A percentile compares a stretch with the other conserved stretches of the same genome.
Evolutionary conservation across 257 asterid species (phyloP).

Genomic region (Sherardia arvensis): DNA sequence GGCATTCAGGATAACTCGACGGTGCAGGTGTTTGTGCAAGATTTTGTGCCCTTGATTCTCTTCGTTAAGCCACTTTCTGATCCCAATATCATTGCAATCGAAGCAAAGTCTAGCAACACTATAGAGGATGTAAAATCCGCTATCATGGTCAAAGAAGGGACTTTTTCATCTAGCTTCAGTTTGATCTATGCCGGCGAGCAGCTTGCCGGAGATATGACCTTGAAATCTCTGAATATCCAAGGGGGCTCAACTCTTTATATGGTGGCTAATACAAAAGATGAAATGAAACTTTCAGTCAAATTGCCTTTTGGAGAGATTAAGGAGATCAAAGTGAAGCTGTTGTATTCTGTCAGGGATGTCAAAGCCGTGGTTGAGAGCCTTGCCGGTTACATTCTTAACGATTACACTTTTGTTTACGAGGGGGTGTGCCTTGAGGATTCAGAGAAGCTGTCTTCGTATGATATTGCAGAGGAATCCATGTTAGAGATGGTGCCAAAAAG

Average conservation of each 20-base stretch:
- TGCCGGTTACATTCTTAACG: neutral
- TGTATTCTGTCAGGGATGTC: slow-evolving; percentile 11
- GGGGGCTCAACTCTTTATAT: slow-evolving; percentile 17
- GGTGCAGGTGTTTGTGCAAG: slow-evolving; percentile 3
- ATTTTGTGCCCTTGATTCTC: neutral
- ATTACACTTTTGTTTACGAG: slow-evolving; percentile 1
- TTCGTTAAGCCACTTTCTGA: slow-evolving; percentile 2
- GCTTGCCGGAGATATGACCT: slow-evolving; percentile 19
- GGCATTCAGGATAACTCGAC: slow-evolving; percentile 16
- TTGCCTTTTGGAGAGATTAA: slow-evolving; percentile 8
- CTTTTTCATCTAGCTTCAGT: neutral
- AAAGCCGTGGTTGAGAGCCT: slow-evolving; percentile 18
- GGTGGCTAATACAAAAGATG: slow-evolving; percentile 5
- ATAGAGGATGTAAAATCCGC: slow-evolving; percentile 12
- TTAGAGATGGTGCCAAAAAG: slow-evolving; percentile 3
- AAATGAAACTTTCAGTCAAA: slow-evolving; percentile 8
- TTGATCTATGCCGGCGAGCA: slow-evolving; percentile 12
- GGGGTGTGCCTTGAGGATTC: slow-evolving; percentile 7
- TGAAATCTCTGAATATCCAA: slow-evolving; percentile 6
- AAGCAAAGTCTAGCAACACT: slow-evolving; percentile 13
- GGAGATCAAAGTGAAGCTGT: slow-evolving; percentile 8
- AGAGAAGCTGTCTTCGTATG: slow-evolving; percentile 6
- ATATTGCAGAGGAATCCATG: slow-evolving; percentile 5
- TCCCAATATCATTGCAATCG: slow-evolving; percentile 1
- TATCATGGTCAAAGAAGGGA: slow-evolving; percentile 14